Base-by-base conservation (phyloP, 306 rosid species). In the Glycyrrhiza uralensis region DNA sequence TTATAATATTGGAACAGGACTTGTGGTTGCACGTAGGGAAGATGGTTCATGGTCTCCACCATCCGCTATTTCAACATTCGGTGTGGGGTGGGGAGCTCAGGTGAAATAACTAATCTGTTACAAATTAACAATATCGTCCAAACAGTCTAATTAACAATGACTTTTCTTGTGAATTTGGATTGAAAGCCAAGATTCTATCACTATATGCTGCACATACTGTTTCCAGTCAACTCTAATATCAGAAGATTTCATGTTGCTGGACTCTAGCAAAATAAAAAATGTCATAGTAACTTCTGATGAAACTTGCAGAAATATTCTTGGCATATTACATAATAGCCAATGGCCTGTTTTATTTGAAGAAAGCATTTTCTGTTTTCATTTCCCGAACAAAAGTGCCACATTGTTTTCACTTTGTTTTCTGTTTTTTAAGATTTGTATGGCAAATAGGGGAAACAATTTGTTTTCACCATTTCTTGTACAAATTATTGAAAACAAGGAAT, bases 31-130 rank as follows among this genome's bases (percentile, higher is more conserved):
- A 7, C 96, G 93, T 28, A 89, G 87, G 66, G 97, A 86, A 71
- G 99, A 95, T 84, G 99, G 96, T 55, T 89, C 97, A 19, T 91
- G 99, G 99, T 95, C 99, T 75, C 90, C 99, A 11, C 97, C 99
- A 65, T 95, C 99, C 61, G 96, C 99, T 66, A 81, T 89, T 71
- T 91, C 96, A 24, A 85, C 99, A 30, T 84, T 86, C 50, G 99
- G 99, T 77, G 42, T 76, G 42, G 99, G 99, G 13, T 95, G 99
- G 99, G 99, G 99, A 26, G 88, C 96, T 69, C 99, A 95, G 96
- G 99, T 94, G 72, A 72, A 72, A 35, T 73, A 22, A 67, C 79
- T 55, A 59, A 17, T 77, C 69, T 72, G 18, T 35, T 13, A 61
- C 6, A 38, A 38, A 62, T 41, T 18, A 35, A 33, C 10, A 28